phyloP scores from a whole-genome alignment of 768 basidiomycete genomes.

The Paxillus ammoniavirescens region DNA sequence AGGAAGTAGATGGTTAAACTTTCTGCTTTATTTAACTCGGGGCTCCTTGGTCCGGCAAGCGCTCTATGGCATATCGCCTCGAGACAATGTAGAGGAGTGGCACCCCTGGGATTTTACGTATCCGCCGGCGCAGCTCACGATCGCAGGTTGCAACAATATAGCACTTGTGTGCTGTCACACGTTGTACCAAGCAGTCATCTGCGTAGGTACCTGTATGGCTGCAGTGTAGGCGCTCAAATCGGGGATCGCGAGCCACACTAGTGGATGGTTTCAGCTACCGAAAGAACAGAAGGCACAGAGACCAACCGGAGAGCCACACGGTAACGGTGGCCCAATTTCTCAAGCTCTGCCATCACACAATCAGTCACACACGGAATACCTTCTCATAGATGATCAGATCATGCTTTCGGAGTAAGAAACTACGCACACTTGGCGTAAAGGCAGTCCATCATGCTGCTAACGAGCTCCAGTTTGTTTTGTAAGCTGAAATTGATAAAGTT shows the following conservation, averaged over 20 bases:
- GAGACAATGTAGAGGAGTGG: constrained; percentile 97
- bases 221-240: constrained; percentile 92
- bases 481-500: constrained; percentile 99
- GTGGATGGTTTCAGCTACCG: constrained; percentile 11
- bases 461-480: constrained; percentile 95
- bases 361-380: constrained; percentile 99
- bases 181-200: constrained; percentile 96
- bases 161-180: constrained; percentile 92
- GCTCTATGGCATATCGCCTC: constrained; percentile 89
- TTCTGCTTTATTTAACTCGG: constrained; percentile 41
- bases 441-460: constrained; percentile 99
- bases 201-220: constrained; percentile 97
- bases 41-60: constrained; percentile 91
- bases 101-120: constrained; percentile 90
- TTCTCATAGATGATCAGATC: constrained; percentile 30
- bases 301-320: constrained; percentile 89
- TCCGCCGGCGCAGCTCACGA: constrained; percentile 85
- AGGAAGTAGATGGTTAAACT: not conserved
- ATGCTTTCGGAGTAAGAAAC: not conserved
- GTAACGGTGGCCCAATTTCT: constrained; percentile 95
- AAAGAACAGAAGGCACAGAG: not conserved
- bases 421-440: constrained; percentile 92
- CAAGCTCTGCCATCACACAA: constrained; percentile 97
- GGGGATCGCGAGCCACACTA: constrained; percentile 94
- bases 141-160: constrained; percentile 98